A percentile compares a stretch with the other conserved stretches of the same genome.
phyloP scores from a whole-genome alignment of 805 yeast genomes.

The Saccharomycopsis guyanensis region DNA sequence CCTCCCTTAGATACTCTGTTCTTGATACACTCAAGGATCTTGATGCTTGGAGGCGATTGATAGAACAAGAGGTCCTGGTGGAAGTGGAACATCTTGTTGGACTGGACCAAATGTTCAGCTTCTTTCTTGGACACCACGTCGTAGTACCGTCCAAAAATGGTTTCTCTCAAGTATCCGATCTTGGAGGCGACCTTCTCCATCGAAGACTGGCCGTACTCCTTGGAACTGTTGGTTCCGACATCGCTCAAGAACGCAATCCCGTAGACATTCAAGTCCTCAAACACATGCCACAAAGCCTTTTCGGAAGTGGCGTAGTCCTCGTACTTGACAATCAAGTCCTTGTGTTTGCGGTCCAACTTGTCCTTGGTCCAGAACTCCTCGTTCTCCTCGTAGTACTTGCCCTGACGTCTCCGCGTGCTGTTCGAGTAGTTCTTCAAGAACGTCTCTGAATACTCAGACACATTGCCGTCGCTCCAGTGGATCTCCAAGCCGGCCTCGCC shows the following conservation, averaged over 20 bases:
- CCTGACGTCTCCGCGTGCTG: conserved; percentile 27
- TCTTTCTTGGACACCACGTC: conserved; percentile 48
- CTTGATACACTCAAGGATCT: conserved; percentile 52
- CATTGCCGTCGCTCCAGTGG: conserved; percentile 42
- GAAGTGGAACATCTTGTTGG: conserved; percentile 54
- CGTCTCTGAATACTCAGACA: conserved; percentile 34
- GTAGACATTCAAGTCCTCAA: conserved; percentile 14
- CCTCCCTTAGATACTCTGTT: conserved; percentile 47
- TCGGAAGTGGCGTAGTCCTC: conserved; percentile 12
- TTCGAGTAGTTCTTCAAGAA: conserved; percentile 42
- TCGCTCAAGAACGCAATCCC: conserved; percentile 16
- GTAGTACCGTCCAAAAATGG: conserved; percentile 66
- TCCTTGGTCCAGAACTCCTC: conserved; percentile 16
- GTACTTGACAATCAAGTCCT: conserved; percentile 2
- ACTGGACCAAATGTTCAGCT: conserved; percentile 65
- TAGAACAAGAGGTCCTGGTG: conserved; percentile 75
- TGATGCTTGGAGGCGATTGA: conserved; percentile 78
- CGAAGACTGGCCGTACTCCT: conserved; percentile 23
- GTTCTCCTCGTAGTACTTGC: conserved; percentile 17
- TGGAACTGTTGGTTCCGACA: conserved; percentile 16
- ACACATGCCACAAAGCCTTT: conserved; percentile 10
- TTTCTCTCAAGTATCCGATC: conserved; percentile 61
- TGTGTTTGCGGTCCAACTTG: conserved; percentile 1
- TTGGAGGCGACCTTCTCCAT: conserved; percentile 41
- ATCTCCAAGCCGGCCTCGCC: conserved; percentile 32